phyloP scores from a whole-genome alignment of 345 rosid species.

The Murraya paniculata region DNA sequence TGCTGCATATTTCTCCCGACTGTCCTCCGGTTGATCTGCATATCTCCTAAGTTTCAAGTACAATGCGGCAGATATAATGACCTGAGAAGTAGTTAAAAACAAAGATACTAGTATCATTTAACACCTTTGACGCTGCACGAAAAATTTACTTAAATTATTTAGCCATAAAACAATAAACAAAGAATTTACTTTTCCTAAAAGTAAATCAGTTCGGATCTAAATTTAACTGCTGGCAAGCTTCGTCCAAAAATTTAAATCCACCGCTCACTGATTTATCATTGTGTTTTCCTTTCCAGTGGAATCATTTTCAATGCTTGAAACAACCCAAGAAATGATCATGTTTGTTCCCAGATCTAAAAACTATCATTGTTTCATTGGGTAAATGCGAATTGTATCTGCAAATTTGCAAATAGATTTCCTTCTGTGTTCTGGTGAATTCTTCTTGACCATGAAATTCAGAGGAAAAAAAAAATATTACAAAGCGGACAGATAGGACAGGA shows the following conservation, averaged over 20 bases:
- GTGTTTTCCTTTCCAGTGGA: neutral
- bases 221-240: neutral
- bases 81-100: conserved; percentile 40
- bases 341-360: neutral
- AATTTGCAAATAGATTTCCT: neutral
- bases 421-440: neutral
- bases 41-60: conserved; percentile 57
- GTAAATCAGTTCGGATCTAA: neutral
- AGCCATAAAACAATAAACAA: neutral
- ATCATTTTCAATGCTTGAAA: neutral
- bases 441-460: neutral
- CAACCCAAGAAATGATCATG: neutral
- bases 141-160: neutral
- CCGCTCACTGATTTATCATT: neutral
- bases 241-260: neutral
- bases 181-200: neutral
- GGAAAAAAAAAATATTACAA: neutral
- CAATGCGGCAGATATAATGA: conserved; percentile 54
- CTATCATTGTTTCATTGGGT: neutral
- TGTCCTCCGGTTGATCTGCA: conserved; percentile 31
- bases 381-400: neutral
- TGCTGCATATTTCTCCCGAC: conserved; percentile 49
- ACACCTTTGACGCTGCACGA: neutral
- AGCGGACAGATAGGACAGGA: neutral
- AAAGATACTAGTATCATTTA: neutral